These are phyloP conservation scores for Laguncularia racemosa DNA, from an alignment of 345 rosid species.

Conservation along the genomic window DNA sequence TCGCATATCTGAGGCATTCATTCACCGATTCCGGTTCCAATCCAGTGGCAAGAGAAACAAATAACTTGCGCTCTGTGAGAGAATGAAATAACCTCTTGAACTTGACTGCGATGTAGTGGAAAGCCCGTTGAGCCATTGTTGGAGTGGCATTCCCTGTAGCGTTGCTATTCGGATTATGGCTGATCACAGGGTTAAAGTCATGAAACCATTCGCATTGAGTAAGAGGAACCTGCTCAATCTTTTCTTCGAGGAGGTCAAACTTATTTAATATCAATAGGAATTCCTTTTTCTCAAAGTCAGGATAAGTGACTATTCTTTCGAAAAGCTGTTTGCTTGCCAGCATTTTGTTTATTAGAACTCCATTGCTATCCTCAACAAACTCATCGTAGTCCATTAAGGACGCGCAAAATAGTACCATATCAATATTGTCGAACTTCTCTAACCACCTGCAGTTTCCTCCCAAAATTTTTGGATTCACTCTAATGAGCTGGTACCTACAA, in stretches of 20 bases:
- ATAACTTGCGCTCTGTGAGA: constrained; percentile 53
- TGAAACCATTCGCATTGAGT: constrained; percentile 72
- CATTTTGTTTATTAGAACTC: constrained; percentile 69
- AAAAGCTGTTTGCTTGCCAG: constrained; percentile 63
- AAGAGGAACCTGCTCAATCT: constrained; percentile 50
- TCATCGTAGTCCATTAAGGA: constrained; percentile 61
- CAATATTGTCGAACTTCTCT: constrained; percentile 78
- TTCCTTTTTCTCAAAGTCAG: constrained; percentile 47
- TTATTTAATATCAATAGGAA: constrained; percentile 81
- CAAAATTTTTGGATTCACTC: constrained; percentile 55
- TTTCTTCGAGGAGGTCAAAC: constrained; percentile 71
- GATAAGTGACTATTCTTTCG: constrained; percentile 48
- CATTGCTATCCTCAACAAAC: constrained; percentile 36
- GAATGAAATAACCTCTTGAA: constrained; percentile 56
- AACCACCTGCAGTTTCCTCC: constrained; percentile 80
- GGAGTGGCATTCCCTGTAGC: constrained; percentile 22
- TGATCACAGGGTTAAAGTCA: constrained; percentile 60
- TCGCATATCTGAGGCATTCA: constrained; percentile 48
- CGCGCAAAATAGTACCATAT: constrained; percentile 61
- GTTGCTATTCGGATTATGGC: constrained; percentile 21
- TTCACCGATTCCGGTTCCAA: constrained; percentile 57
- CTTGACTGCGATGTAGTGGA: constrained; percentile 57
- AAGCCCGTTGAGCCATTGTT: constrained; percentile 56
- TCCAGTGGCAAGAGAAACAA: constrained; percentile 41
- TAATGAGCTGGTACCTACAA: constrained; percentile 77